phyloP scores from a whole-genome alignment of 1,284 basidiomycete genomes.

The Ganoderma sinense region DNA sequence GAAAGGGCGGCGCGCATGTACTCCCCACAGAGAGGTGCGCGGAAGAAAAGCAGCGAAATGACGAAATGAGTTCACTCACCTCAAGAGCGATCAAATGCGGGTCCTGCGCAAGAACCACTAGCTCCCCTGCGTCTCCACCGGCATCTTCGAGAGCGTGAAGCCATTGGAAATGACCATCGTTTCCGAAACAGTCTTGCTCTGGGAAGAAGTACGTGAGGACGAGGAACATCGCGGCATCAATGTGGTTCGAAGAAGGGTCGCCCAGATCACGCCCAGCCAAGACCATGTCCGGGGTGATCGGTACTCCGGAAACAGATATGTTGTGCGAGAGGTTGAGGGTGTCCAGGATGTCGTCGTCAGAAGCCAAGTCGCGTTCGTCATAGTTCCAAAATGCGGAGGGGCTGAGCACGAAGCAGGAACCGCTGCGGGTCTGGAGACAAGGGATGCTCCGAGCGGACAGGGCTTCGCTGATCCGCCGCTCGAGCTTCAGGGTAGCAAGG shows the following conservation, averaged over 20 bases:
- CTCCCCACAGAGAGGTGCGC: no score
- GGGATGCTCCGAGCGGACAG: slow-evolving; percentile 50
- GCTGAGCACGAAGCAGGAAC: slow-evolving; percentile 72
- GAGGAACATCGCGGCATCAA: slow-evolving; percentile 74
- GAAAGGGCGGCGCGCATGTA: no score
- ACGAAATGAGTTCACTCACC: slow-evolving; percentile 50
- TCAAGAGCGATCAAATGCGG: slow-evolving; percentile 75
- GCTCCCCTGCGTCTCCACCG: slow-evolving; percentile 49
- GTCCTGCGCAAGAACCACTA: slow-evolving; percentile 58
- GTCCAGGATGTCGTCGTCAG: slow-evolving; percentile 64
- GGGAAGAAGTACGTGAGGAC: slow-evolving; percentile 83
- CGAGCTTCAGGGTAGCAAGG: slow-evolving; percentile 67
- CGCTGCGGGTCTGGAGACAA: slow-evolving; percentile 58
- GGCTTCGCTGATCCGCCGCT: slow-evolving; percentile 59
- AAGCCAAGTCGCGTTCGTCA: slow-evolving; percentile 57
- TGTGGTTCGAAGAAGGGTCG: slow-evolving; percentile 55
- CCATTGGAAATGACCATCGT: slow-evolving; percentile 70
- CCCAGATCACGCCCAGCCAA: slow-evolving; percentile 70
- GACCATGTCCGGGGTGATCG: slow-evolving; percentile 76
- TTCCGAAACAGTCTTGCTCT: slow-evolving; percentile 71
- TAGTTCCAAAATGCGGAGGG: slow-evolving; percentile 80
- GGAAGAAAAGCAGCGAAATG: no score
- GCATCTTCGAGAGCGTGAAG: slow-evolving; percentile 60
- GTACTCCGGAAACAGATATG: slow-evolving; percentile 63
- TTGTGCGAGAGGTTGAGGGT: slow-evolving; percentile 62